A percentile compares a stretch with the other conserved stretches of the same genome.
Conservation (phyloP, 805 yeast species). For the Saccharomyces jurei region DNA sequence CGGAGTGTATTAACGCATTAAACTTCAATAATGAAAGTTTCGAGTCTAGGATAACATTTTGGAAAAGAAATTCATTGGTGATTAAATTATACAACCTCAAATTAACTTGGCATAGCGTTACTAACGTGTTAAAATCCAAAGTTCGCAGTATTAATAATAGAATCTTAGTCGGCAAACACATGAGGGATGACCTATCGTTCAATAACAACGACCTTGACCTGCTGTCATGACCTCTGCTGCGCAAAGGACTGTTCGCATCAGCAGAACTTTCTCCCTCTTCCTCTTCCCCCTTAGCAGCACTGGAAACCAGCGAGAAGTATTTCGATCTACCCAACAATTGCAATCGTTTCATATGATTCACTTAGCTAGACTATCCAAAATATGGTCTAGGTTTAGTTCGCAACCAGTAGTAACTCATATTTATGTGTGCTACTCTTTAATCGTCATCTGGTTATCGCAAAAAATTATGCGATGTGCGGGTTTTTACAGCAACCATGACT, state of each 20-base stretch:
- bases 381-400: background rate
- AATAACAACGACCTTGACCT: background rate
- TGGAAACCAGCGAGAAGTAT: constrained; percentile 33
- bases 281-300: background rate
- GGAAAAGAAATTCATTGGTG: constrained; percentile 22
- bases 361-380: background rate
- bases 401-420: background rate
- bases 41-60: constrained; percentile 18
- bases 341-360: constrained; percentile 16
- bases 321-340: constrained; percentile 19
- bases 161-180: constrained; percentile 20
- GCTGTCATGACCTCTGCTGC: background rate
- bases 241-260: background rate
- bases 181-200: background rate
- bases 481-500: background rate
- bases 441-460: background rate
- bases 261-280: background rate
- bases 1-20: constrained; percentile 27
- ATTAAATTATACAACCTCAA: constrained; percentile 19
- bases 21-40: constrained; percentile 24
- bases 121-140: constrained; percentile 18
- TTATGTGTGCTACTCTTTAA: background rate
- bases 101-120: constrained; percentile 20
- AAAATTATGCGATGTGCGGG: background rate
- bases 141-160: constrained; percentile 18